These are phyloP conservation scores for Niveomyces coronatus DNA, from an alignment of 2,329 filamentous ascomycete genomes.

Conservation along the genomic window DNA sequence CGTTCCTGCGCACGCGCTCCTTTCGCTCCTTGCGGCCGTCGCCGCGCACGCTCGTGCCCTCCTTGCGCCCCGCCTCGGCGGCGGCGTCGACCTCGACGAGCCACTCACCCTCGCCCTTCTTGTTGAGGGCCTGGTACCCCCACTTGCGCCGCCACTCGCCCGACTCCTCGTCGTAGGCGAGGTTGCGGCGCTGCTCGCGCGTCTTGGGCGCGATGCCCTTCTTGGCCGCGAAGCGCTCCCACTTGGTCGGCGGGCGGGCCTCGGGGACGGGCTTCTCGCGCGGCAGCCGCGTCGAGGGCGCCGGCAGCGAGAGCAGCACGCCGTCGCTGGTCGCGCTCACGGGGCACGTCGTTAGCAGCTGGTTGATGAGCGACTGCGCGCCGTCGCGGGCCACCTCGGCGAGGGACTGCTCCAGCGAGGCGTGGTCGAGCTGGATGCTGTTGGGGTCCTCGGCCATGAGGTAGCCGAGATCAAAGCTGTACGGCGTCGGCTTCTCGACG, in stretches of 20 bases:
- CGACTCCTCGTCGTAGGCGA: constrained; percentile 73
- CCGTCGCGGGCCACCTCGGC: constrained; percentile 72
- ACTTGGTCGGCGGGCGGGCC: constrained; percentile 77
- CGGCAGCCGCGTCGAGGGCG: constrained; percentile 59
- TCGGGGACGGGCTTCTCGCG: constrained; percentile 86
- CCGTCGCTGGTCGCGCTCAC: constrained; percentile 59
- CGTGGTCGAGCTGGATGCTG: constrained; percentile 51
- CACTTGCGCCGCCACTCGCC: constrained; percentile 90
- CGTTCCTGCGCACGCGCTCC: constrained; percentile 62
- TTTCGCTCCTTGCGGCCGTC: constrained; percentile 54
- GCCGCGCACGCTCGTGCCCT: constrained; percentile 50
- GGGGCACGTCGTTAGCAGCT: constrained; percentile 80
- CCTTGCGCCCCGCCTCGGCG: constrained; percentile 52
- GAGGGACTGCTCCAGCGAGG: constrained; percentile 55
- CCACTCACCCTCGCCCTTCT: constrained; percentile 75
- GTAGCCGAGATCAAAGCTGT: constrained; percentile 86
- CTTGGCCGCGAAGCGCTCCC: constrained; percentile 92
- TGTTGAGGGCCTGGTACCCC: constrained; percentile 88
- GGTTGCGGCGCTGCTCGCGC: constrained; percentile 61
- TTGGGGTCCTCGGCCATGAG: constrained; percentile 83
- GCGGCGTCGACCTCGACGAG: constrained; percentile 83
- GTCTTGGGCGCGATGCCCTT: constrained; percentile 92
- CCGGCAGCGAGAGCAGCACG: constrained; percentile 71
- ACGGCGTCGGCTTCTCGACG: constrained; percentile 76
- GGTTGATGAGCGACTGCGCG: constrained; percentile 86